These are phyloP conservation scores for Aphanomyces astaci DNA, from an alignment of 352 stramenopile genomes.

Conservation along the genomic window DNA sequence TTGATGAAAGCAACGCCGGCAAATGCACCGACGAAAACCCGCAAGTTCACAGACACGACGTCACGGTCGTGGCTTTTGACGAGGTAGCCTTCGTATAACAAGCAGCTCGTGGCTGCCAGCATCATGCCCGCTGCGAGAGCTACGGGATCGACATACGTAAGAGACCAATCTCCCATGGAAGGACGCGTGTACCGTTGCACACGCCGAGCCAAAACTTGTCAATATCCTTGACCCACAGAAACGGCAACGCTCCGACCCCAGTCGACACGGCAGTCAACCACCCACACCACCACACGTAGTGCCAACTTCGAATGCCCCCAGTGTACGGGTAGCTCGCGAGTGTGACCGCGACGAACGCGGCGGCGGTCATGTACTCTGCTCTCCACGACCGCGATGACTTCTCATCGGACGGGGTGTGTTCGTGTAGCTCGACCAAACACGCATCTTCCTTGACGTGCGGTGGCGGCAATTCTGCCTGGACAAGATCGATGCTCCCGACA, in stretches of 20 bases:
- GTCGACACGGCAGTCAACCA: slow-evolving; percentile 96
- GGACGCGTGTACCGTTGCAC: slow-evolving; percentile 58
- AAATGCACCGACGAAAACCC: slow-evolving; percentile 82
- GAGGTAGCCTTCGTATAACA: slow-evolving; percentile 91
- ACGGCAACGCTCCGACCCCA: slow-evolving; percentile 90
- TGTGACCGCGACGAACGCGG: not conserved
- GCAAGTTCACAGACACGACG: slow-evolving; percentile 54
- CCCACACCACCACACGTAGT: slow-evolving; percentile 96
- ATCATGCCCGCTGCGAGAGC: slow-evolving; percentile 97
- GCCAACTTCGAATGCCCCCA: slow-evolving; percentile 19
- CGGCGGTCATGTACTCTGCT: not conserved
- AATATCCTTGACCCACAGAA: slow-evolving; percentile 90
- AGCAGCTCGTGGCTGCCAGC: slow-evolving; percentile 91
- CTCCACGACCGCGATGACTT: not conserved
- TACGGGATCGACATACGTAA: too few relatives aligned
- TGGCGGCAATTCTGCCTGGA: not conserved
- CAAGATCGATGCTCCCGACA: not conserved
- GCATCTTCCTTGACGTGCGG: not conserved
- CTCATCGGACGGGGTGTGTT: not conserved
- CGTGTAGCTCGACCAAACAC: not conserved
- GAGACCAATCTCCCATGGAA: too few relatives aligned
- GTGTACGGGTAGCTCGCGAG: slow-evolving; percentile 14
- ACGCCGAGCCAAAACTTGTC: slow-evolving; percentile 93
- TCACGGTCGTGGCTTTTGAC: slow-evolving; percentile 67
- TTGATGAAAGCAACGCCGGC: slow-evolving; percentile 96